These are phyloP conservation scores for Chlamydomonas asymmetrica DNA, from an alignment of 139 green algal species.

Conservation along the genomic window DNA sequence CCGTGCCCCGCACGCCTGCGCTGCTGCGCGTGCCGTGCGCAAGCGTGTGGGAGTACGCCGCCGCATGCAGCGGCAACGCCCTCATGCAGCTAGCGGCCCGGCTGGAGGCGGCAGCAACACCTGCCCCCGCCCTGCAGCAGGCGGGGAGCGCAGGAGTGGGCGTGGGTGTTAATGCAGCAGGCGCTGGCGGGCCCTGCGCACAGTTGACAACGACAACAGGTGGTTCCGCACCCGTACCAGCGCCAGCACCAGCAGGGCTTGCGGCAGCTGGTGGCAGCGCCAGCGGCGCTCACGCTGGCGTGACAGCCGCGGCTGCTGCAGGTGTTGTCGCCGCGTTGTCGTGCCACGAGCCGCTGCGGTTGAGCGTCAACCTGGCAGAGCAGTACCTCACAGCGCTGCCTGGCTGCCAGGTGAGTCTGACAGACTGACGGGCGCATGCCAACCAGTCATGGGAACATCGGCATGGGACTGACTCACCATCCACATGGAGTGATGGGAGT, in stretches of 20 bases:
- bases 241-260: neutral
- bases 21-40: neutral
- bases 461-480: too few relatives aligned
- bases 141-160: neutral
- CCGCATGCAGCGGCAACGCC: neutral
- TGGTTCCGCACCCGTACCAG: neutral
- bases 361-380: too few relatives aligned
- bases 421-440: too few relatives aligned
- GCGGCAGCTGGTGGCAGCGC: neutral
- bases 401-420: too few relatives aligned
- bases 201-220: neutral
- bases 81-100: neutral
- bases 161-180: neutral
- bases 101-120: conserved; percentile 10
- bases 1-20: conserved; percentile 5
- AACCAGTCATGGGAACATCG: too few relatives aligned
- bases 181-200: neutral
- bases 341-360: too few relatives aligned
- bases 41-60: conserved; percentile 7
- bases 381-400: too few relatives aligned
- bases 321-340: neutral
- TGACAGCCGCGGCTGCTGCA: neutral
- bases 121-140: conserved; percentile 1
- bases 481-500: too few relatives aligned
- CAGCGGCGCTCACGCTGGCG: neutral